Base-by-base conservation (phyloP, 2,329 filamentous ascomycete species). In the Fusarium papillatum region DNA sequence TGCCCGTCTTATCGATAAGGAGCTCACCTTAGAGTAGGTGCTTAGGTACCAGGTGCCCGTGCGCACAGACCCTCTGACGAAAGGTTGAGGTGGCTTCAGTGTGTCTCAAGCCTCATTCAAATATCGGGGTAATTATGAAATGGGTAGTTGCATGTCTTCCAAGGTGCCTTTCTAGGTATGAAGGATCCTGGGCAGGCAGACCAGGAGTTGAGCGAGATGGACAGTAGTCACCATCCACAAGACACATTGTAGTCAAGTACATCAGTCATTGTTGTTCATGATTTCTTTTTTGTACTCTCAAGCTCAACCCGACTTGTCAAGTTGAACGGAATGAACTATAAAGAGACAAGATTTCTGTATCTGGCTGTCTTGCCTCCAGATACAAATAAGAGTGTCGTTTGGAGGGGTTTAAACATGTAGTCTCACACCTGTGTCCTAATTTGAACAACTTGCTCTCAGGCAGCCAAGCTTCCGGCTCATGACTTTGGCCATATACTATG, bases 1-100 rank as follows among this genome's bases (percentile, higher is more conserved):
- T 50, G 9, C 50, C 68, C 43, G 36, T 7, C 38, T 72, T 78
- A 76, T 78, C 76, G 76, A 78, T 78, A 78, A 76, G 69, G 74
- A 68, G 68, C 59, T 55, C 29, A 31, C 8, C 29, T 31, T 31
- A 31, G 29, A 31, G 29, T n/a, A n/a, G n/a, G n/a, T 31, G 29
- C 29, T 31, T 24, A 31, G 43, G 22, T 48, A 29, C 7, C 5
- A 17, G 13, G 13, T 50, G 26, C 17, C 17, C 26, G 19, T 13
- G 34, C 24, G 74, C 71, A 75, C 69, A 69, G 69, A 17, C 62
- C 50, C 46, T 38, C 26, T 53, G 36, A 17, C 16, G 46, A 46
- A 50, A 43, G 43, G 50, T 34, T 41, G n/a, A 55, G 29, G 50
- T 64, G 57, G 59, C 38, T 55, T 60, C 16, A 65, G 13, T 29